Base-by-base conservation (phyloP, 2,329 filamentous ascomycete genomes). In the Colletotrichum salicis region DNA sequence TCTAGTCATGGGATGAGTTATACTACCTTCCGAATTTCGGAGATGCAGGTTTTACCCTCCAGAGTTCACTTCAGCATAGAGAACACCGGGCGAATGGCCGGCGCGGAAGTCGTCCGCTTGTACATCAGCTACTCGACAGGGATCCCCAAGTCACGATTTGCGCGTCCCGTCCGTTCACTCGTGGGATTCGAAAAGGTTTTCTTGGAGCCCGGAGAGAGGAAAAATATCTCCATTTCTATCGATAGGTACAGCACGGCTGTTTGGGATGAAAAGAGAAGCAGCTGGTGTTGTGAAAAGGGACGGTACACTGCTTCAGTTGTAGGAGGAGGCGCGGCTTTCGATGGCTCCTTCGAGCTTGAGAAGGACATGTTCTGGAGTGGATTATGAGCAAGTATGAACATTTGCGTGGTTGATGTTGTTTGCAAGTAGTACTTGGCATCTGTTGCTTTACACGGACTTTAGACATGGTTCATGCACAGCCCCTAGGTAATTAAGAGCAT, bases 341-440 rank as follows among this genome's bases (percentile, higher is more conserved):
- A 78, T 74, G 86, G 81, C 0, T 81, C 80, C 0, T 91, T 94
- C 77, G 84, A 82, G 62, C 85, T 94, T 15, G 80, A 80, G 22
- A 87, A 90, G 83, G 90, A 90, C 3, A 86, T 86, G 70, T 93
- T 89, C 85, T 94, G 92, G 92, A 86, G 85, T 67, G 91, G 92
- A 0, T 70, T 93, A 67, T 92, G 29, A 11, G 15, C 7, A 15
- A 41, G 24, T 5, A 8, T 19, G 12, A 22, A 27, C 24, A 54
- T 54, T 13, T 41, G 7, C 7, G 10, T 58, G 33, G 29, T 58
- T 11, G 13, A 41, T 15, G 5, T 15, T 29, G 27, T 29, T 29
- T 41, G 15, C 35, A 41, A 15, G 37, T 41, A 12, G 2, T 24
- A 33, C 56, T 22, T 58, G n/a, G n/a, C 5, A 24, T 24, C 4